Conservation (phyloP, 2,329 filamentous ascomycete species). For the Colletotrichum magnum region DNA sequence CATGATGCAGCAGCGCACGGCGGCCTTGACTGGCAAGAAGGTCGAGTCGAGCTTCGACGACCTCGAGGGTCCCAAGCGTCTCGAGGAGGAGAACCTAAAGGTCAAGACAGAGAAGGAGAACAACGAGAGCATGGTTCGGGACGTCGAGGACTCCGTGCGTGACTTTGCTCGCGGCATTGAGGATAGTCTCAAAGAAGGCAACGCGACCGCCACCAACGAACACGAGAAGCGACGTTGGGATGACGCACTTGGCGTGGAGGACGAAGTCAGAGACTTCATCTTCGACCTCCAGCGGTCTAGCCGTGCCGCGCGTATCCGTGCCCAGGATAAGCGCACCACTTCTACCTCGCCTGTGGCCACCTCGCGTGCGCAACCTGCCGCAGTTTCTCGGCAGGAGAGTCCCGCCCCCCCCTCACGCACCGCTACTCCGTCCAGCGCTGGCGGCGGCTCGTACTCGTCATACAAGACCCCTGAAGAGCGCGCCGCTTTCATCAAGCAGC, state of each 20-base stretch:
- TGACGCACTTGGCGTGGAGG: constrained; percentile 94
- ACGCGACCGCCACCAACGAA: constrained; percentile 81
- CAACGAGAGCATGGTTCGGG: constrained; percentile 95
- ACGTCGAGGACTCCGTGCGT: constrained; percentile 95
- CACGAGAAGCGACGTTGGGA: constrained; percentile 96
- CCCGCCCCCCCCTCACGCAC: constrained; percentile 68
- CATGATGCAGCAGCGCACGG: constrained; percentile 98
- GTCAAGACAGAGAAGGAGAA: constrained; percentile 89
- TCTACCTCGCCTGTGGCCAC: constrained; percentile 58
- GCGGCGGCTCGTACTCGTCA: constrained; percentile 80
- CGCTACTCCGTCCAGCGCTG: constrained; percentile 63
- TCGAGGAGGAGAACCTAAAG: constrained; percentile 90
- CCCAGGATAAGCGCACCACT: constrained; percentile 68
- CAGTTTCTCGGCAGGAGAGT: constrained; percentile 62
- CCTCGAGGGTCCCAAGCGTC: constrained; percentile 82
- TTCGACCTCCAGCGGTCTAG: constrained; percentile 94
- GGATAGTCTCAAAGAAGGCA: constrained; percentile 86
- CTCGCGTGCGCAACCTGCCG: constrained; percentile 59
- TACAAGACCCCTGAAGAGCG: constrained; percentile 95
- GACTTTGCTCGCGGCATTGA: constrained; percentile 90
- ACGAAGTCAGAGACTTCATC: constrained; percentile 97
- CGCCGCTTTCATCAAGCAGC: constrained; percentile 95
- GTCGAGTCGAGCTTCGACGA: constrained; percentile 78
- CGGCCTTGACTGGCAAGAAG: constrained; percentile 90
- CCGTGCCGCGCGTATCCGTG: constrained; percentile 78